These are phyloP conservation scores for Colletotrichum cordylinicola DNA, from an alignment of 2,329 filamentous ascomycete genomes.

Conservation along the genomic window DNA sequence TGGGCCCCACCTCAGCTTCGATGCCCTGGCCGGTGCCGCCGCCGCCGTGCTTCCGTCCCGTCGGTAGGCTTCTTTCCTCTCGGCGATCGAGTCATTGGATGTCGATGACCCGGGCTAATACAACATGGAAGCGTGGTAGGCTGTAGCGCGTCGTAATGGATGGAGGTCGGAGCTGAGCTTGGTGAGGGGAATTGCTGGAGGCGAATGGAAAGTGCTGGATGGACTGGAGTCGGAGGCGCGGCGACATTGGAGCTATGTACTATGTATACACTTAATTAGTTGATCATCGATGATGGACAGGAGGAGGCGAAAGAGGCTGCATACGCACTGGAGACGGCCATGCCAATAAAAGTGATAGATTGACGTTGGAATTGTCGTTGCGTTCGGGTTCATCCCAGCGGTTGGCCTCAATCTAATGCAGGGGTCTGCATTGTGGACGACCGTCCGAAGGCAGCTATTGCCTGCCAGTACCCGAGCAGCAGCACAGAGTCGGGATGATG, in stretches of 20 bases:
- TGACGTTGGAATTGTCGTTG: constrained; percentile 3
- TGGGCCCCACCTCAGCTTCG: background rate
- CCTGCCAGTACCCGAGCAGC: background rate
- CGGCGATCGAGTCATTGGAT: constrained; percentile 2
- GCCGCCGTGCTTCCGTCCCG: background rate
- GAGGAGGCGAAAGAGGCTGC: constrained; percentile 2
- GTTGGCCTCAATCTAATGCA: constrained; percentile 14
- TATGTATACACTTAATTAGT: background rate
- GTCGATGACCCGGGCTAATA: background rate
- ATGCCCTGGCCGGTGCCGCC: background rate
- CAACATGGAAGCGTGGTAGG: background rate
- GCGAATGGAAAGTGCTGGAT: background rate
- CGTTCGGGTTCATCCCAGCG: constrained; percentile 9
- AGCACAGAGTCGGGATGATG: constrained; percentile 1
- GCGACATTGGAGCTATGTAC: background rate
- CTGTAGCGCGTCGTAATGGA: background rate
- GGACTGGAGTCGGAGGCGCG: background rate
- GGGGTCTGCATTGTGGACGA: background rate
- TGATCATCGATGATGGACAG: background rate
- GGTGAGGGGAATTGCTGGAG: background rate
- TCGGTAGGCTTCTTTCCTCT: background rate
- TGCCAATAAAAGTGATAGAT: constrained; percentile 2
- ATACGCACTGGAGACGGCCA: background rate
- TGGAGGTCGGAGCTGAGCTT: background rate
- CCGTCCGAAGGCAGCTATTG: background rate